Evolutionary conservation across 169 alveolate species (phyloP).

Genomic region (Plasmodium gaboni): DNA sequence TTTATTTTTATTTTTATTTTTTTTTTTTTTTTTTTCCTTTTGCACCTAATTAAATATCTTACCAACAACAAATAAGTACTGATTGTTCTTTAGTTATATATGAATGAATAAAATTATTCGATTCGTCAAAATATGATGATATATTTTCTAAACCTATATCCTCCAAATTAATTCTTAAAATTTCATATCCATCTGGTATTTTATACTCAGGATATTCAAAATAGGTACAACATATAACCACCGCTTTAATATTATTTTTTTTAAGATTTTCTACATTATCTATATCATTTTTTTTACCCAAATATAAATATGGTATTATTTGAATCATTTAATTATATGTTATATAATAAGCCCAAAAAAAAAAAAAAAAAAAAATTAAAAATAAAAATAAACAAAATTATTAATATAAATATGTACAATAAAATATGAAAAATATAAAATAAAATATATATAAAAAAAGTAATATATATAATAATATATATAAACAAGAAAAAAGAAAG

Average conservation of each 20-base stretch:
- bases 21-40: background rate
- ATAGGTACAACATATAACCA: conserved; percentile 69
- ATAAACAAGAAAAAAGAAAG: too few relatives aligned
- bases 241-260: conserved; percentile 24
- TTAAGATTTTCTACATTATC: conserved; percentile 52
- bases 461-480: too few relatives aligned
- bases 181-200: conserved; percentile 51
- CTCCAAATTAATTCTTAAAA: conserved; percentile 76
- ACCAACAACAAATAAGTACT: conserved; percentile 81
- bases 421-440: too few relatives aligned
- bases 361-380: background rate
- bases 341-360: background rate
- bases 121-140: conserved; percentile 76
- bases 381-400: background rate
- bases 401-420: background rate
- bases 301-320: conserved; percentile 64
- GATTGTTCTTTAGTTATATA: conserved; percentile 47
- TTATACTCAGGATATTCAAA: conserved; percentile 61
- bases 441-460: too few relatives aligned
- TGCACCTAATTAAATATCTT: background rate
- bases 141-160: conserved; percentile 79
- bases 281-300: conserved; percentile 61
- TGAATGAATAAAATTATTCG: conserved; percentile 77
- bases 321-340: conserved; percentile 47
- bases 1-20: background rate